Conservation (phyloP, 345 rosid species). For the Populus alba region DNA sequence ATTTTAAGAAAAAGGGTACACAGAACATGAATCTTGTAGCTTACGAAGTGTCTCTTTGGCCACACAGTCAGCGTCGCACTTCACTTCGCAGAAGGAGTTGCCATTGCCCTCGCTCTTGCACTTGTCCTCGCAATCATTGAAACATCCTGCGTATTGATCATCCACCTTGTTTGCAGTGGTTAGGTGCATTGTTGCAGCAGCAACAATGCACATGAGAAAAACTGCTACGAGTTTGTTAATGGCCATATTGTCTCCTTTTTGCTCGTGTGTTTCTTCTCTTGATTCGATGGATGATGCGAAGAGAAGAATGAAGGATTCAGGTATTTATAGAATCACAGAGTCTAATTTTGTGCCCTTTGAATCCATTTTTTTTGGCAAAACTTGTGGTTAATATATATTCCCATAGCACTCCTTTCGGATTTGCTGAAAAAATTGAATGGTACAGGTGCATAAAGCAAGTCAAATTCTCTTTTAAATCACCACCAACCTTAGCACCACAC, state of each 20-base stretch:
- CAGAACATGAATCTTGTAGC: too few relatives aligned
- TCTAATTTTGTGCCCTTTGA: background rate
- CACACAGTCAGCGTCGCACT: constrained; percentile 30
- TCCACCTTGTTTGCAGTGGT: background rate
- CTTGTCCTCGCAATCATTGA: constrained; percentile 3
- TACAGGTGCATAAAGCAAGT: background rate
- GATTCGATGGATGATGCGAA: background rate
- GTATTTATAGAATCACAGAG: background rate
- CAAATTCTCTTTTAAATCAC: background rate
- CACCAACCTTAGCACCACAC: background rate
- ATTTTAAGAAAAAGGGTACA: background rate
- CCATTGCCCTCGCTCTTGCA: constrained; percentile 23
- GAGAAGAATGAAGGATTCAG: background rate
- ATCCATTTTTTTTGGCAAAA: too few relatives aligned
- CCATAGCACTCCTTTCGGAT: background rate
- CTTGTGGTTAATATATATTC: background rate
- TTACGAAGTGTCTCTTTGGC: constrained; percentile 3
- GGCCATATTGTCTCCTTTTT: constrained; percentile 21
- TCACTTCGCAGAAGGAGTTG: constrained; percentile 32
- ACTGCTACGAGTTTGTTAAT: constrained; percentile 30
- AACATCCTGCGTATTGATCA: background rate
- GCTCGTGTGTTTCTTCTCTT: background rate
- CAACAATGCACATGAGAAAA: constrained; percentile 30
- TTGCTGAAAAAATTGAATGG: background rate
- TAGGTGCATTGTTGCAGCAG: constrained; percentile 11